Conservation (phyloP, 176 grass and related monocot genomes). For the Eragrostis curvula region DNA sequence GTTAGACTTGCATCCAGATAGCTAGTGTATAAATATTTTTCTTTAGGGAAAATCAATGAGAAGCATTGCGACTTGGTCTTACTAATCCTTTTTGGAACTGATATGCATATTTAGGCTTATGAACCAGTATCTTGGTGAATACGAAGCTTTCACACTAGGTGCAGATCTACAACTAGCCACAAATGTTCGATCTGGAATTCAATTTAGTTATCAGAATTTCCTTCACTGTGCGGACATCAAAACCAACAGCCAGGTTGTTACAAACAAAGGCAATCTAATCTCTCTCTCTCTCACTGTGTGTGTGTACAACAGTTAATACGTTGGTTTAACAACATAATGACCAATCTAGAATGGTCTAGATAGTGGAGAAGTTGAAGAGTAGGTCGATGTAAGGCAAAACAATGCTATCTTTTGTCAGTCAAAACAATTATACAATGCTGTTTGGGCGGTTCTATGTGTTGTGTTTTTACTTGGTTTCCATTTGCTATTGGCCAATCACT, state of each 20-base stretch:
- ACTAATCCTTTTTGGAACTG: neutral
- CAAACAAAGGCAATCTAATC: neutral
- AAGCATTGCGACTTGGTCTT: constrained; percentile 17
- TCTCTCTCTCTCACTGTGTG: neutral
- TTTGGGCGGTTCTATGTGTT: neutral
- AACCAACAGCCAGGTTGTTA: no score
- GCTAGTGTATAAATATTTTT: neutral
- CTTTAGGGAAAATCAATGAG: neutral
- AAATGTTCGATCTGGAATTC: neutral
- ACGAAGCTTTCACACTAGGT: neutral
- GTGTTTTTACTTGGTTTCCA: neutral
- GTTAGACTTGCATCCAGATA: neutral
- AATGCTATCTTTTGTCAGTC: constrained; percentile 9
- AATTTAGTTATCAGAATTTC: neutral
- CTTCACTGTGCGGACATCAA: neutral
- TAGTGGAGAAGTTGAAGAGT: constrained; percentile 15
- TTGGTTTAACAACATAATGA: neutral
- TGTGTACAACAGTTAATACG: neutral
- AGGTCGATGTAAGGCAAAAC: neutral
- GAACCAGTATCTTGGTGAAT: neutral
- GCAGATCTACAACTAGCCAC: neutral
- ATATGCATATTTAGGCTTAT: neutral
- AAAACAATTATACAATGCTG: neutral
- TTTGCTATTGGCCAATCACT: neutral
- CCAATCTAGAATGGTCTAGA: neutral